Evolutionary conservation across 257 asterid genomes (phyloP), one percentile per base, ranked within the genome.

Genomic region (Ocimum tenuiflorum): DNA sequence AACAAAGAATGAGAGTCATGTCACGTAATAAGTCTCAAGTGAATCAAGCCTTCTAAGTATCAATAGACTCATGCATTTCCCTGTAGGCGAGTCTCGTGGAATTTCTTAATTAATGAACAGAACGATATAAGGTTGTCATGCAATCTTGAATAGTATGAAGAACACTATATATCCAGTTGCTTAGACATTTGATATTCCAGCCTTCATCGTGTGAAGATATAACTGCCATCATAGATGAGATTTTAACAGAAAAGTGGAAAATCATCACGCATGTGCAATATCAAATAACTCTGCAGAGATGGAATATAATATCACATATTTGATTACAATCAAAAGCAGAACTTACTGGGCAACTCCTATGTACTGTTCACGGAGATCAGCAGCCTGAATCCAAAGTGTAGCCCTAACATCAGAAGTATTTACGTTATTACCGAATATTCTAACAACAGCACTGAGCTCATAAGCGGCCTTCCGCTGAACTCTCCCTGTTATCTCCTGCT

Each of bases 401-500:
- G 91, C 81, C 70, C 76, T 77, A 13, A 90, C 81, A 38, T 85
- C 83, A 13, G 95, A 59, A 63, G 17, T 68, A n/a, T 73, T 69
- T 46, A 79, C 73, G 39, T 77, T 81, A 68, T 81, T 73, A 55
- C 97, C 95, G 22, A 61, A 79, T 67, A 90, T 69, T 18, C 94
- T 76, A 63, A 82, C 91, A 48, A 70, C 33, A 22, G 91, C 95
- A 63, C 71, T 68, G 69, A 81, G 84, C 73, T 85, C 91, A n/a
- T 85, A 87, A 36, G 86, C 95, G 62, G 80, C 82, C 70, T 90
- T 90, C 51, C 87, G 73, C 65, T 79, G 78, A 63, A 77, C 79
- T 82, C 83, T 82, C 59, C 87, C 90, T 0, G 91, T 85, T 73
- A 90, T 77, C 58, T 90, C 95, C 75, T 90, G 97, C 72, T 87